Evolutionary conservation across 495 filamentous ascomycete genomes (phyloP).

Genomic region (Paragyromitra xinjiangensis): DNA sequence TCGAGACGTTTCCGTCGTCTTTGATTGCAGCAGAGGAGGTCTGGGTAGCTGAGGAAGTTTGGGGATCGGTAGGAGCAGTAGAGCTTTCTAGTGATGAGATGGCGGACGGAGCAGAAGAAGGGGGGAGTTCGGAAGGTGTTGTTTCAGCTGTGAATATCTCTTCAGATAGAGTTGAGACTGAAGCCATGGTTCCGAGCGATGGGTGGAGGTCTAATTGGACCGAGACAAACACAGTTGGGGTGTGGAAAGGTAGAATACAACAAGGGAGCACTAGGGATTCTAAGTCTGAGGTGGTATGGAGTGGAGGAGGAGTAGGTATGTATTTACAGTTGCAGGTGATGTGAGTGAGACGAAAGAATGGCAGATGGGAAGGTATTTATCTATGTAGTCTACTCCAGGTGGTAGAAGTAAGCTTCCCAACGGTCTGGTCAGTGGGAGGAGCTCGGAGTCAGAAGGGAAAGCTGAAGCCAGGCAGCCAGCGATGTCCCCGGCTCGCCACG

Average conservation of each 20-base stretch:
- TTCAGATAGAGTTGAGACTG: slow-evolving; percentile 35
- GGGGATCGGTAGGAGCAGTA: slow-evolving; percentile 17
- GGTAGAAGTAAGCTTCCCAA: neutral
- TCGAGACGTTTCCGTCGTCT: slow-evolving; percentile 20
- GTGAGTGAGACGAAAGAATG: neutral
- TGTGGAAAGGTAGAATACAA: neutral
- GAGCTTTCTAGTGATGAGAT: slow-evolving; percentile 20
- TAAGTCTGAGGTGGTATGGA: neutral
- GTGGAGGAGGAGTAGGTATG: neutral
- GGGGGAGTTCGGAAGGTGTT: slow-evolving; percentile 29
- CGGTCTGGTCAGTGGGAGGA: neutral
- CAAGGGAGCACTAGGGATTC: neutral
- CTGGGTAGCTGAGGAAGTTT: neutral
- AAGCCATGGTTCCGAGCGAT: slow-evolving; percentile 20
- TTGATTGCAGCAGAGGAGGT: slow-evolving; percentile 13
- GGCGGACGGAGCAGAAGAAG: slow-evolving; percentile 15
- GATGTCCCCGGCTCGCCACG: neutral
- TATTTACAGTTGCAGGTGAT: neutral
- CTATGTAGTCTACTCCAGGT: neutral
- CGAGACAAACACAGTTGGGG: neutral
- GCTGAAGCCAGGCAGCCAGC: slow-evolving; percentile 5
- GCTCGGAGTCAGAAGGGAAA: slow-evolving; percentile 14
- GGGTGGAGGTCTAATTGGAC: neutral
- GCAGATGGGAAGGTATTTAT: slow-evolving; percentile 21
- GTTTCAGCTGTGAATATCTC: slow-evolving; percentile 40